phyloP scores from a whole-genome alignment of 352 stramenopile species.

The Globisporangium nodosum region DNA sequence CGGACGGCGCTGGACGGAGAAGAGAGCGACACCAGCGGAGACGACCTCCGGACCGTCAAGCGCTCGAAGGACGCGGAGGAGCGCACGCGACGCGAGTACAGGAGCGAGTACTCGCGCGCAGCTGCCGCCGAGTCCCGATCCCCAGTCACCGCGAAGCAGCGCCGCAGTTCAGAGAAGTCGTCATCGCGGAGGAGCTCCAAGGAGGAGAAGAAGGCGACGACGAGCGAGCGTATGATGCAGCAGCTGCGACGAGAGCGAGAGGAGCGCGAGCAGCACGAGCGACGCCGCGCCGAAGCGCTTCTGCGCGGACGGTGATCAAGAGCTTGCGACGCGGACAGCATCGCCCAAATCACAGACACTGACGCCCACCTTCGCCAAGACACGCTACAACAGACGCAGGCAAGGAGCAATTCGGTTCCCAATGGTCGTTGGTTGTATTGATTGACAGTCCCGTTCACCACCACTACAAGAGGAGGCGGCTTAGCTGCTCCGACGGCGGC shows the following conservation, averaged over 20 bases:
- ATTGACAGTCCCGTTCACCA: constrained; percentile 45
- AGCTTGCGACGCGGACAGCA: not conserved
- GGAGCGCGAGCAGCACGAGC: constrained; percentile 27
- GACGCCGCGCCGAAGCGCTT: constrained; percentile 22
- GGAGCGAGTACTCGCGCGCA: constrained; percentile 12
- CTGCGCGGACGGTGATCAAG: constrained; percentile 15
- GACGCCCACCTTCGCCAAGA: not conserved
- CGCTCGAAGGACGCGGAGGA: constrained; percentile 9
- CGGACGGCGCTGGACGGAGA: constrained; percentile 9
- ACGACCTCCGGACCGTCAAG: not conserved
- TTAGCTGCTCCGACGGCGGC: not conserved
- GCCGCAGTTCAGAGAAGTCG: not conserved
- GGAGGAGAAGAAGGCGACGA: constrained; percentile 6
- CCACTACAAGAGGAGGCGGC: constrained; percentile 1
- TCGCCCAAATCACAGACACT: not conserved
- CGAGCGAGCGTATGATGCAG: constrained; percentile 14
- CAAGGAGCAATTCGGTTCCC: constrained; percentile 15
- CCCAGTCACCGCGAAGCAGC: constrained; percentile 5
- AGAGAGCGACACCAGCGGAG: not conserved
- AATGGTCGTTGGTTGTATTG: constrained; percentile 17
- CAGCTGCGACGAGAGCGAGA: constrained; percentile 40
- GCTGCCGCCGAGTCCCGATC: not conserved
- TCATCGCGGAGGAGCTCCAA: not conserved
- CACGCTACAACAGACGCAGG: constrained; percentile 1
- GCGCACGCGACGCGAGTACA: constrained; percentile 10